Evolutionary conservation across 768 basidiomycete species (phyloP), one percentile per base, ranked within the genome.

Genomic region (Amanita rubescens): DNA sequence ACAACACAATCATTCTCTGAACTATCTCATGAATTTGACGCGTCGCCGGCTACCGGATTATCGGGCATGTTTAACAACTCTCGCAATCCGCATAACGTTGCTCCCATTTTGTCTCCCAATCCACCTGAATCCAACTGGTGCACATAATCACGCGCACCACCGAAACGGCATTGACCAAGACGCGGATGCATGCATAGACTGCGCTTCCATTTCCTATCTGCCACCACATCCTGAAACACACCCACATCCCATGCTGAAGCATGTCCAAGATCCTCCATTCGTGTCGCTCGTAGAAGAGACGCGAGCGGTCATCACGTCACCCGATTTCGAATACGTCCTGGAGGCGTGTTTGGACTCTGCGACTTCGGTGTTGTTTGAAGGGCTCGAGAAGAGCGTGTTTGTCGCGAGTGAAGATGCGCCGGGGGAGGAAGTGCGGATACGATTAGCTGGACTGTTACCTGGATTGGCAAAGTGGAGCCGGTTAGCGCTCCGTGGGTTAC

Each of bases 391-490:
- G 50, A 79, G 82, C 15, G 75, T 90, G 22, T 94, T 90, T 61
- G 65, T 69, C 14, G 62, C 54, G 6, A 57, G 58, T 15, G 57
- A 50, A 55, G 24, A 54, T 1, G 54, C 42, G 17, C 48, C n/a
- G 10, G 42, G 42, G 1, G 72, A 74, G 41, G 77, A 77, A 25
- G 64, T 75, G 46, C 75, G 78, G 59, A 78, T 90, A 47, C 72
- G 88, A 43, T 67, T 96, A 12, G 94, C 91, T 12, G 82, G 84
- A 5, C 69, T 95, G 59, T 69, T 97, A 25, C 94, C 93, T 3
- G 86, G 81, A 1, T 69, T 96, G 38, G 82, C 87, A 51, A 72
- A 81, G 53, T 93, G 92, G 90, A 85, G 84, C 60, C 79, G 79
- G 57, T 54, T 81, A 54, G 83, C 84, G 35, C 64, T 92, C 59